A percentile compares a stretch with the other conserved stretches of the same genome.
Conservation (phyloP, 2,329 filamentous ascomycete species). For the Ophiosphaerella korrae region DNA sequence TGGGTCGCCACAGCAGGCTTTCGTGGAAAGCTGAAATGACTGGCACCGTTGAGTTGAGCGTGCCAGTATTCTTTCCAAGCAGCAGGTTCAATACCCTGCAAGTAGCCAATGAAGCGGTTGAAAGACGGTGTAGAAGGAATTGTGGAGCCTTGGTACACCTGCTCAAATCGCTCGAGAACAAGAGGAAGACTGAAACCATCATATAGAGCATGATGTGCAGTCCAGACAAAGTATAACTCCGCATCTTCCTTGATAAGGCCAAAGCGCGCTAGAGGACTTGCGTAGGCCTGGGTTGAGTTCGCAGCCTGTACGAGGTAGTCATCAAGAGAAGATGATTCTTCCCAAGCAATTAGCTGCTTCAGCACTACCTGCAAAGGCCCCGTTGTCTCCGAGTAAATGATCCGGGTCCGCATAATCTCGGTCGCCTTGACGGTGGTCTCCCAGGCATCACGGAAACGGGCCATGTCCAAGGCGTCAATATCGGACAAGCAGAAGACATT, state of each 20-base stretch:
- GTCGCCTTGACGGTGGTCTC: conserved; percentile 44
- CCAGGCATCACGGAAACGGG: conserved; percentile 49
- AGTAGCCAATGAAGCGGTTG: conserved; percentile 30
- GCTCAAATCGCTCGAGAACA: neutral
- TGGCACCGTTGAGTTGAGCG: neutral
- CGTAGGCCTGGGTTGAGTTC: conserved; percentile 37
- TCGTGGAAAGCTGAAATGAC: neutral
- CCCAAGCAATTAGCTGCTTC: neutral
- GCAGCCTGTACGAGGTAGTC: neutral
- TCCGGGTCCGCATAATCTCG: conserved; percentile 54
- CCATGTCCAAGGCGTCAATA: neutral
- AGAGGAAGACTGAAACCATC: conserved; percentile 71
- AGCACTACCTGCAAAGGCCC: conserved; percentile 1
- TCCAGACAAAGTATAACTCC: conserved; percentile 58
- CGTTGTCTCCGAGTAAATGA: neutral
- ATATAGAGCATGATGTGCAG: conserved; percentile 83
- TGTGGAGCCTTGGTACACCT: neutral
- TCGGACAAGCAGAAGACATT: conserved; percentile 35
- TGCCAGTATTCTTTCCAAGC: neutral
- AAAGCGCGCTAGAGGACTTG: conserved; percentile 52
- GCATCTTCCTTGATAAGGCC: conserved; percentile 38
- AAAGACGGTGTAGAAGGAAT: neutral
- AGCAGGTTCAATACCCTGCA: conserved; percentile 22
- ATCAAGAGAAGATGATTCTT: neutral
- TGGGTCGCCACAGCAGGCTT: neutral